Evolutionary conservation across 2,329 filamentous ascomycete genomes (phyloP).

Genomic region (Aspergillus ustus): DNA sequence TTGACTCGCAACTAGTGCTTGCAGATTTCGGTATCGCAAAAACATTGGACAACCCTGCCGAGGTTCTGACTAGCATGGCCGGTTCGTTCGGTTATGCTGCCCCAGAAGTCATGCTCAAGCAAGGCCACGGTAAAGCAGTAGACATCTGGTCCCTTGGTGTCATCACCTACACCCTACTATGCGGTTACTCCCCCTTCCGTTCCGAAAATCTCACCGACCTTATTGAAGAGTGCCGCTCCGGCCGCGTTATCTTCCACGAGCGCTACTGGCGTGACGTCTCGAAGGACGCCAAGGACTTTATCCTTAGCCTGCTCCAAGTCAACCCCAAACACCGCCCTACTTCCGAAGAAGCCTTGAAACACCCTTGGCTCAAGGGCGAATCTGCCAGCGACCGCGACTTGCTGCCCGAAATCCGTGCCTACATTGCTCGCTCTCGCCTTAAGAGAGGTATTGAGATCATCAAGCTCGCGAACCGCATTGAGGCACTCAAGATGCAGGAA

Average conservation of each 20-base stretch:
- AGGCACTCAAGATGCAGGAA: constrained; percentile 89
- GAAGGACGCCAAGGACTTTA: constrained; percentile 93
- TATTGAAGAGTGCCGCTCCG: constrained; percentile 88
- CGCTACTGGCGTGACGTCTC: constrained; percentile 99
- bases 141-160: constrained; percentile 99
- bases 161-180: constrained; percentile 97
- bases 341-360: constrained; percentile 78
- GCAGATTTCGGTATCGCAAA: constrained; percentile 99
- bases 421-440: constrained; percentile 88
- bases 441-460: constrained; percentile 93
- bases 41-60: constrained; percentile 88
- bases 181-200: constrained; percentile 96
- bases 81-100: constrained; percentile 98
- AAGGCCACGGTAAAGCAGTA: constrained; percentile 95
- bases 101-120: constrained; percentile 97
- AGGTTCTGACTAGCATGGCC: constrained; percentile 96
- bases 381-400: constrained; percentile 95
- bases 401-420: constrained; percentile 93
- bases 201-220: constrained; percentile 91
- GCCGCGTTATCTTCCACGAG: constrained; percentile 90
- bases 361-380: constrained; percentile 89
- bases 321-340: constrained; percentile 76
- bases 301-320: constrained; percentile 77
- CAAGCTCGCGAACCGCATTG: constrained; percentile 94
- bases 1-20: constrained; percentile 83